phyloP scores from a whole-genome alignment of 176 grass and related monocot genomes.

The Lolium perenne region DNA sequence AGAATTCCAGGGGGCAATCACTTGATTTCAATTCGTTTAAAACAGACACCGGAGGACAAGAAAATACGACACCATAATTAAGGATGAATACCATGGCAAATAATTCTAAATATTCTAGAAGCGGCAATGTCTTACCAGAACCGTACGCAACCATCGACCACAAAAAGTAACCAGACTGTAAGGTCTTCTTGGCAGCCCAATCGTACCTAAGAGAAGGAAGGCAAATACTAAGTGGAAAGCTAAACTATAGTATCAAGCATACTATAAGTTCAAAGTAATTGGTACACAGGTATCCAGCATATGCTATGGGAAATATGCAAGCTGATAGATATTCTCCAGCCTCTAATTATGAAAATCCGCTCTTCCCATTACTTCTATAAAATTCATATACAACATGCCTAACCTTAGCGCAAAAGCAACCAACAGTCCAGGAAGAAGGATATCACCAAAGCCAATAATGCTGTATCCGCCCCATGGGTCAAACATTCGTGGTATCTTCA shows the following conservation, averaged over 20 bases:
- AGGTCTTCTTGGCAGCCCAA: slow-evolving; percentile 94
- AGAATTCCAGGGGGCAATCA: background rate
- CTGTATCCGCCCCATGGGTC: slow-evolving; percentile 99
- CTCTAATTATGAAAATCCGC: background rate
- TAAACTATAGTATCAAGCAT: background rate
- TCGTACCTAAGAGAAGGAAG: slow-evolving; percentile 72
- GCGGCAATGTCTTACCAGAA: slow-evolving; percentile 64
- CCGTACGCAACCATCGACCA: slow-evolving; percentile 98
- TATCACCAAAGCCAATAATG: slow-evolving; percentile 98
- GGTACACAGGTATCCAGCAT: background rate
- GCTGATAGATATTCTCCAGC: background rate
- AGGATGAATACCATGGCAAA: slow-evolving; percentile 9
- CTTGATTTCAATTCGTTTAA: background rate
- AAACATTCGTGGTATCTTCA: slow-evolving; percentile 97
- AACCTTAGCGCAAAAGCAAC: slow-evolving; percentile 96
- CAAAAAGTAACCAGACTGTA: slow-evolving; percentile 95
- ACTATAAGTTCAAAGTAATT: slow-evolving; percentile 18
- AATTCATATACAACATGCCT: slow-evolving; percentile 11
- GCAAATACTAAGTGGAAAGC: background rate
- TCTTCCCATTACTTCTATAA: background rate
- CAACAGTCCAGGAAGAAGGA: slow-evolving; percentile 94
- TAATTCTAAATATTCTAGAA: background rate
- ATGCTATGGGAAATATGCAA: background rate
- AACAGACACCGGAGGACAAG: background rate
- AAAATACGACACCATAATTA: background rate